Percentiles rank a stretch among this genome's conserved stretches.
Conservation (phyloP, 2,329 filamentous ascomycete species). For the Fusarium verrucosum region DNA sequence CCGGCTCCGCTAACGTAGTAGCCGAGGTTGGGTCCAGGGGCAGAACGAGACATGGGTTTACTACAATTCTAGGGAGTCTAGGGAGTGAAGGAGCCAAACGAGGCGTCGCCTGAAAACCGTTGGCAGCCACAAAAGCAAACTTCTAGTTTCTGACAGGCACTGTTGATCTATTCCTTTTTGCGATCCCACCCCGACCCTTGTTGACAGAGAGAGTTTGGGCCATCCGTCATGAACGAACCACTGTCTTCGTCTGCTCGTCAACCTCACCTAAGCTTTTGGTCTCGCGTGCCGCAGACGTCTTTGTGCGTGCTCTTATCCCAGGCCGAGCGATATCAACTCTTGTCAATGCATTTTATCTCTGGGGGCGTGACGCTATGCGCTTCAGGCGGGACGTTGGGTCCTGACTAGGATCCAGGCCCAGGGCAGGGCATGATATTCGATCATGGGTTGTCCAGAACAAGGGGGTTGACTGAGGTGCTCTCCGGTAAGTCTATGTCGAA, state of each 20-base stretch:
- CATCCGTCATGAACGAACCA: conserved; percentile 5
- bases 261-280: conserved; percentile 24
- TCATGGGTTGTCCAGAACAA: conserved; percentile 35
- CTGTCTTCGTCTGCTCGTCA: conserved; percentile 18
- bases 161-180: conserved; percentile 41
- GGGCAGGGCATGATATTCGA: conserved; percentile 26
- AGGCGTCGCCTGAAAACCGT: conserved; percentile 30
- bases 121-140: conserved; percentile 31
- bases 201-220: conserved; percentile 19
- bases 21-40: conserved; percentile 33
- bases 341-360: conserved; percentile 38
- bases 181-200: conserved; percentile 31
- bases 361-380: conserved; percentile 27
- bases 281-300: conserved; percentile 23
- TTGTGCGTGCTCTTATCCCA: conserved; percentile 35
- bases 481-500: conserved; percentile 28
- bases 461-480: conserved; percentile 35
- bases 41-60: conserved; percentile 6
- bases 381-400: conserved; percentile 23
- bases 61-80: conserved; percentile 1
- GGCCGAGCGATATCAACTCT: conserved; percentile 33
- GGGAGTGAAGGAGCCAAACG: conserved; percentile 20
- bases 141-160: conserved; percentile 33
- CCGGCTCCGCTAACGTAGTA: conserved; percentile 30
- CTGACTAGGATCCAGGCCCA: conserved; percentile 21